Evolutionary conservation across 106 monocot species (phyloP).

Genomic region (Cymbidium sinense): DNA sequence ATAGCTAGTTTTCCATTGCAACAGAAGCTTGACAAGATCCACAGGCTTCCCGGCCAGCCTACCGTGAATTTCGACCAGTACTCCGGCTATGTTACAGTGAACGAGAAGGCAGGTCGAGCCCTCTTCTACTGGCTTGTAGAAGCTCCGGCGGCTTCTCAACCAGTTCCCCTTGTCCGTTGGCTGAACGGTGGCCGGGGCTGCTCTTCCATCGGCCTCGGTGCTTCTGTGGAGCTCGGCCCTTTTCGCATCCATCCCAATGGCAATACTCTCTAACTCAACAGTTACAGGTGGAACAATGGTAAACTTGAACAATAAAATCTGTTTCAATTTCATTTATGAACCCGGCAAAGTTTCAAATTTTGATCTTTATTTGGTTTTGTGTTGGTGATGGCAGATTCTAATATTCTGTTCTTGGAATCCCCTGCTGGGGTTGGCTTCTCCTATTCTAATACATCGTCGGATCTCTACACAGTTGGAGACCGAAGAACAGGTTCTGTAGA

Average conservation of each 20-base stretch:
- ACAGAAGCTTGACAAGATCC: constrained; percentile 48
- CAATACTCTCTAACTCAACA: constrained; percentile 53
- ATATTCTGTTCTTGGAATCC: constrained; percentile 85
- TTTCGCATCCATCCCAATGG: constrained; percentile 74
- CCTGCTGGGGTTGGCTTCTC: constrained; percentile 93
- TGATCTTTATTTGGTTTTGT: not conserved
- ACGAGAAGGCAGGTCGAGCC: constrained; percentile 54
- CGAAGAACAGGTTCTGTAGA: constrained; percentile 46
- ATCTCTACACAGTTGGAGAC: constrained; percentile 59
- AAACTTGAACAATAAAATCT: not conserved
- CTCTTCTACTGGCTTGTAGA: constrained; percentile 90
- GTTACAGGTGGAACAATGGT: constrained; percentile 79
- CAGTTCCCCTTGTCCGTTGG: constrained; percentile 71
- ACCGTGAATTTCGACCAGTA: constrained; percentile 62
- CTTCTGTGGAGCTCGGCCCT: constrained; percentile 88
- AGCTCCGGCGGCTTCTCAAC: constrained; percentile 7
- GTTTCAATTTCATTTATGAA: not conserved
- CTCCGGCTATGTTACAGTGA: constrained; percentile 77
- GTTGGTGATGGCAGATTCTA: constrained; percentile 38
- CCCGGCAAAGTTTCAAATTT: not conserved
- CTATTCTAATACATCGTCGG: constrained; percentile 67
- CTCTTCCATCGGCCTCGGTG: constrained; percentile 79
- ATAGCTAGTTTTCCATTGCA: not conserved
- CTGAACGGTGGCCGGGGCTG: constrained; percentile 94
- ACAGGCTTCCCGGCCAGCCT: constrained; percentile 69